These are phyloP conservation scores for Didymellaceae sp. DNA, from an alignment of 2,329 filamentous ascomycete genomes.

Conservation along the genomic window DNA sequence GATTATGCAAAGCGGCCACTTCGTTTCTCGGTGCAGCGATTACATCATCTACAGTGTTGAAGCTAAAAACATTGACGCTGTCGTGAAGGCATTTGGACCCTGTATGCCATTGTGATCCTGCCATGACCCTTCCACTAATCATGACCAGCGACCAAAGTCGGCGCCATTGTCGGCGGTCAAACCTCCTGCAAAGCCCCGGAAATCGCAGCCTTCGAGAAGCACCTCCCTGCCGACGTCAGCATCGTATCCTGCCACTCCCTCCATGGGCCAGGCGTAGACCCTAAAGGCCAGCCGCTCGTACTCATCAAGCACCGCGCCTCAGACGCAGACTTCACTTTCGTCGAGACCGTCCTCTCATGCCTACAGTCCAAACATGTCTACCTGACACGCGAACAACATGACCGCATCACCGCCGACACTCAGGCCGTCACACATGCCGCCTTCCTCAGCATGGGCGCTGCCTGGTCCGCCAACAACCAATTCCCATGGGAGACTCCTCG, in stretches of 20 bases:
- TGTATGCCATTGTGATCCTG: constrained; percentile 66
- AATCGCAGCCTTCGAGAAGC: constrained; percentile 87
- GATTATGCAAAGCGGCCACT: constrained; percentile 91
- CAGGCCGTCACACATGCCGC: constrained; percentile 98
- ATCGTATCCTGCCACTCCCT: constrained; percentile 97
- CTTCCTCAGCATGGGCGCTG: constrained; percentile 94
- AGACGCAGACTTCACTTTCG: constrained; percentile 74
- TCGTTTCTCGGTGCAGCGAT: constrained; percentile 95
- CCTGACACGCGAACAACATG: constrained; percentile 85
- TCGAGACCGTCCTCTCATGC: constrained; percentile 81
- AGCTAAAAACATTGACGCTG: constrained; percentile 84
- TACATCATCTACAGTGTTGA: constrained; percentile 99
- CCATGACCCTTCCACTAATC: constrained; percentile 16
- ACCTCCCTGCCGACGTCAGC: constrained; percentile 86
- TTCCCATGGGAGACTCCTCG: constrained; percentile 98
- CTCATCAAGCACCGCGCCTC: constrained; percentile 92
- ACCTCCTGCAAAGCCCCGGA: constrained; percentile 98
- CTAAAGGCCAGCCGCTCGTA: constrained; percentile 87
- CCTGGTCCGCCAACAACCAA: constrained; percentile 93
- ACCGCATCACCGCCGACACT: constrained; percentile 97
- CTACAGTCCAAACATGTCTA: constrained; percentile 86
- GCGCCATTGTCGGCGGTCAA: constrained; percentile 94
- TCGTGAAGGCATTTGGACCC: constrained; percentile 88
- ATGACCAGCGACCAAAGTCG: constrained; percentile 82
- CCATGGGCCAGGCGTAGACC: constrained; percentile 89